phyloP scores from a whole-genome alignment of 371 early-diverging fungal species.

The Syncephalis plumigaleata region DNA sequence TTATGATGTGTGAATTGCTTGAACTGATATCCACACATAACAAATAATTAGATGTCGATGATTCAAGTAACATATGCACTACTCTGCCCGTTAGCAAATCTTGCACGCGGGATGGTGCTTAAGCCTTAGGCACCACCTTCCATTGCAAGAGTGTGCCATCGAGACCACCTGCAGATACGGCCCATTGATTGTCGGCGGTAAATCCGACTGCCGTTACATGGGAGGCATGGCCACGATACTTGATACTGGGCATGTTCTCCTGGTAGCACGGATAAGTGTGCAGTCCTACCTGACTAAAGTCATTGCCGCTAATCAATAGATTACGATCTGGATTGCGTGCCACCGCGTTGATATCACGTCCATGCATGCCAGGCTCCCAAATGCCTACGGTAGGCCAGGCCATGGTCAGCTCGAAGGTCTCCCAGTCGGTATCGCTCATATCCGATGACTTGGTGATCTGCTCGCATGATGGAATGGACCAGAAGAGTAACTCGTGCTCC shows the following conservation, averaged over 20 bases:
- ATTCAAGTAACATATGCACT: too few species aligned
- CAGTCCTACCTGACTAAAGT: background rate
- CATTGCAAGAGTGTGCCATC: constrained; percentile 15
- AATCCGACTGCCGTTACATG: background rate
- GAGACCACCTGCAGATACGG: background rate
- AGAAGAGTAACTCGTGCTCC: background rate
- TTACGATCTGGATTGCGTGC: background rate
- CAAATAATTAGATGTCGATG: too few species aligned
- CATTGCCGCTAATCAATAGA: background rate
- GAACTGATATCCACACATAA: too few species aligned
- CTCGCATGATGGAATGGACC: constrained; percentile 1
- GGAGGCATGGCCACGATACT: background rate
- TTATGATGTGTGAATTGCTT: too few species aligned
- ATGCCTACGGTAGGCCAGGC: background rate
- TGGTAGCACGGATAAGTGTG: background rate
- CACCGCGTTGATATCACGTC: background rate
- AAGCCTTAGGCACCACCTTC: constrained; percentile 11
- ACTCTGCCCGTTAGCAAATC: too few species aligned
- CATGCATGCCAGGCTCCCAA: background rate
- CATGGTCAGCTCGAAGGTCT: background rate
- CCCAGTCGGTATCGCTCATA: background rate
- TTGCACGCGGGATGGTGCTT: too few species aligned
- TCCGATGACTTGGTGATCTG: background rate
- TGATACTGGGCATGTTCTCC: background rate
- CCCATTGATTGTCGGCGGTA: background rate